Percentiles rank a stretch among this genome's conserved stretches.
These are phyloP conservation scores for Oryza australiensis DNA, from an alignment of 176 grass and related monocot genomes.

Conservation along the genomic window DNA sequence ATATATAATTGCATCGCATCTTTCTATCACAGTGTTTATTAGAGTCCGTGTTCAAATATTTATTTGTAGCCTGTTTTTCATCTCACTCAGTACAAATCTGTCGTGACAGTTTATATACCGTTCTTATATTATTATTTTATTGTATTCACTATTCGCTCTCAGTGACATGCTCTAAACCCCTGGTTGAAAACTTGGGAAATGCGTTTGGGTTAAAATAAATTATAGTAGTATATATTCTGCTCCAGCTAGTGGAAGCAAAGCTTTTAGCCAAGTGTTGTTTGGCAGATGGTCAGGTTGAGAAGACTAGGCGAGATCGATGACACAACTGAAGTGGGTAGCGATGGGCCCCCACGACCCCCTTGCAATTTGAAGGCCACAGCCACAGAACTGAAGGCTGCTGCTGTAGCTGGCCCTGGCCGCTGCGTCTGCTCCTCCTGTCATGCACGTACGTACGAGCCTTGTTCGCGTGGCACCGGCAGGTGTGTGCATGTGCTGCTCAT, in stretches of 20 bases:
- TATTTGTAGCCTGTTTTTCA: too few species aligned
- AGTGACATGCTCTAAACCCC: too few species aligned
- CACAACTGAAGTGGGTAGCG: conserved; percentile 53
- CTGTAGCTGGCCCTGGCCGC: conserved; percentile 3
- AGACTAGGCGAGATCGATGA: conserved; percentile 54
- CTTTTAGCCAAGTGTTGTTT: not conserved
- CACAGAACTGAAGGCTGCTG: not conserved
- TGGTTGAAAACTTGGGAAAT: too few species aligned
- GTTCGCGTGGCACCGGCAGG: conserved; percentile 28
- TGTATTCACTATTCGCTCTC: too few species aligned
- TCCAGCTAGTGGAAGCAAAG: not conserved
- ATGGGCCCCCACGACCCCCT: not conserved
- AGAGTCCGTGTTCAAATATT: too few species aligned
- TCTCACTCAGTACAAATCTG: too few species aligned
- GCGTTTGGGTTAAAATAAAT: too few species aligned
- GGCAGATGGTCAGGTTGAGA: conserved; percentile 41
- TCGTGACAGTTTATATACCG: too few species aligned
- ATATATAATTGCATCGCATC: too few species aligned
- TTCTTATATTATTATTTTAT: too few species aligned
- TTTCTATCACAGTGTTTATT: too few species aligned
- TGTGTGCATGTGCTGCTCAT: conserved; percentile 1
- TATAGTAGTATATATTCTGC: too few species aligned
- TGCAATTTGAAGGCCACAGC: conserved; percentile 6
- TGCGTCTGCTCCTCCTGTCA: not conserved
- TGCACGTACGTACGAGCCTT: conserved; percentile 33